phyloP scores from a whole-genome alignment of 1,284 basidiomycete species.

The Tylopilus orsonianus region DNA sequence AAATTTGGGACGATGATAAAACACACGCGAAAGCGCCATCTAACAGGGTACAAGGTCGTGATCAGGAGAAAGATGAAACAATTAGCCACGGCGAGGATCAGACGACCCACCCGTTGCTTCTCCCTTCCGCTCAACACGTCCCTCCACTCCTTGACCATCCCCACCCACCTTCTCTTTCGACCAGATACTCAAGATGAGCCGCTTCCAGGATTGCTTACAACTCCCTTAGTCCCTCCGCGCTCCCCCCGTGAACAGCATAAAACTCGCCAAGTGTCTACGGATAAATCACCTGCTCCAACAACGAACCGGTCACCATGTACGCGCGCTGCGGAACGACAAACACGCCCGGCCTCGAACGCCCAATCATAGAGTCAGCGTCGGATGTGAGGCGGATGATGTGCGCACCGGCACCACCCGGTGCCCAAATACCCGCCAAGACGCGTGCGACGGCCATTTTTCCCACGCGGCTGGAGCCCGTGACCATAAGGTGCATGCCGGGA shows the following conservation, averaged over 20 bases:
- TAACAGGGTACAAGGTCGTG: slow-evolving; percentile 29
- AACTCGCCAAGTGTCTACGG: slow-evolving; percentile 84
- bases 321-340: slow-evolving; percentile 92
- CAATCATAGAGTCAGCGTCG: slow-evolving; percentile 26
- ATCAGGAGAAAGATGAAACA: not conserved
- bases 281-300: slow-evolving; percentile 88
- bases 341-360: slow-evolving; percentile 51
- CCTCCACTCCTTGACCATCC: slow-evolving; percentile 92
- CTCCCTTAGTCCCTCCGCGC: slow-evolving; percentile 61
- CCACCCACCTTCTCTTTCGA: slow-evolving; percentile 88
- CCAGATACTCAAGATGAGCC: slow-evolving; percentile 86
- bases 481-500: slow-evolving; percentile 88
- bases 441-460: slow-evolving; percentile 94
- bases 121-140: slow-evolving; percentile 94
- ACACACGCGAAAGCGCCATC: slow-evolving; percentile 85
- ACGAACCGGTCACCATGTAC: slow-evolving; percentile 85
- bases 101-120: slow-evolving; percentile 75
- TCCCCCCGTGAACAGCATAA: slow-evolving; percentile 36
- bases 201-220: slow-evolving; percentile 73
- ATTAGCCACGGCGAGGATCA: not conserved
- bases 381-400: slow-evolving; percentile 34
- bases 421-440: slow-evolving; percentile 90
- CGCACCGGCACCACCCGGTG: slow-evolving; percentile 46
- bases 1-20: slow-evolving; percentile 82
- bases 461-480: slow-evolving; percentile 91